These are phyloP conservation scores for Nothopassalora personata DNA, from an alignment of 2,329 filamentous ascomycete species.

Conservation along the genomic window DNA sequence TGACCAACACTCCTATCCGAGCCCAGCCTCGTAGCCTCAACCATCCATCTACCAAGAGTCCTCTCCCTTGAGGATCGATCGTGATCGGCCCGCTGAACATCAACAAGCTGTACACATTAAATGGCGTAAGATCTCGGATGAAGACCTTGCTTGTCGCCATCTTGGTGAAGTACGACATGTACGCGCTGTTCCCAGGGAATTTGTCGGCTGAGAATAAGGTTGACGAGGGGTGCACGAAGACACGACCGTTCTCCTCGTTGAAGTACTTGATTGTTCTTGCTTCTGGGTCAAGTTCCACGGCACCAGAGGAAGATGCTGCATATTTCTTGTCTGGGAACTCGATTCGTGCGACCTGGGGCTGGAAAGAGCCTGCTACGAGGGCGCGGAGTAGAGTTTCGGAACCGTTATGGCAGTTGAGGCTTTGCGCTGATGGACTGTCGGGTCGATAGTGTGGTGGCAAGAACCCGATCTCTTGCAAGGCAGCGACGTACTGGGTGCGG, in stretches of 20 bases:
- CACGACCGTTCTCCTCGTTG: slow-evolving; percentile 71
- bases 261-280: slow-evolving; percentile 90
- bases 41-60: slow-evolving; percentile 89
- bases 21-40: slow-evolving; percentile 84
- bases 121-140: slow-evolving; percentile 83
- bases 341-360: slow-evolving; percentile 84
- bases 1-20: slow-evolving; percentile 83
- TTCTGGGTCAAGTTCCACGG: slow-evolving; percentile 89
- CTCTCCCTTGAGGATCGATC: slow-evolving; percentile 80
- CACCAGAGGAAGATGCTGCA: slow-evolving; percentile 76
- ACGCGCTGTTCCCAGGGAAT: slow-evolving; percentile 69
- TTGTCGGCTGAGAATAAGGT: slow-evolving; percentile 77
- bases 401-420: slow-evolving; percentile 46
- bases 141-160: slow-evolving; percentile 91
- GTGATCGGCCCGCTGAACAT: slow-evolving; percentile 81
- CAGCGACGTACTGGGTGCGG: slow-evolving; percentile 75
- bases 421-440: slow-evolving; percentile 18
- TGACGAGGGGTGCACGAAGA: slow-evolving; percentile 89
- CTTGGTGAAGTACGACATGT: slow-evolving; percentile 85
- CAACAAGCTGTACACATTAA: slow-evolving; percentile 82
- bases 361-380: slow-evolving; percentile 48
- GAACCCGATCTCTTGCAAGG: slow-evolving; percentile 81
- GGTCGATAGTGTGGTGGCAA: slow-evolving; percentile 39
- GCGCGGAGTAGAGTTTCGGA: slow-evolving; percentile 45
- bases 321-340: slow-evolving; percentile 96